Conservation (phyloP, 208 protist genomes). For the Crithidia sp. region DNA sequence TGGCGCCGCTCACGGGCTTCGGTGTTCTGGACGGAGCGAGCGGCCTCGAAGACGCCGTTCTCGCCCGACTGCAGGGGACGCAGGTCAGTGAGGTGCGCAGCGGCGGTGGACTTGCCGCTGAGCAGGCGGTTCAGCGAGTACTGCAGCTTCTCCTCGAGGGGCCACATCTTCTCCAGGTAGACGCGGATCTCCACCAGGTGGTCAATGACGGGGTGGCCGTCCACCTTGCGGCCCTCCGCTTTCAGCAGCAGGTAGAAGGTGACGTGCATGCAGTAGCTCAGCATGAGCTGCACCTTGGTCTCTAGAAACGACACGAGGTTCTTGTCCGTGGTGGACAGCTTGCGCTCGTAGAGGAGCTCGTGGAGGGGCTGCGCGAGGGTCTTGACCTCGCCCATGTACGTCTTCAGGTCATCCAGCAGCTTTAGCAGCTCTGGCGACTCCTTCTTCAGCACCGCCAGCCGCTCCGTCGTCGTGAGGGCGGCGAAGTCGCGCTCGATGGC, state of each 20-base stretch:
- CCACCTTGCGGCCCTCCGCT: constrained; percentile 90
- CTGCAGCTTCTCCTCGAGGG: constrained; percentile 95
- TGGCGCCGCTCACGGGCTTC: constrained; percentile 73
- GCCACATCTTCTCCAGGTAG: constrained; percentile 95
- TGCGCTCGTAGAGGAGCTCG: constrained; percentile 83
- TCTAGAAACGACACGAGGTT: constrained; percentile 90
- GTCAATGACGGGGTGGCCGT: constrained; percentile 94
- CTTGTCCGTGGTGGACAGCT: constrained; percentile 67
- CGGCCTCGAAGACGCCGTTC: constrained; percentile 36
- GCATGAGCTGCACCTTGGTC: constrained; percentile 94
- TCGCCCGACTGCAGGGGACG: constrained; percentile 62
- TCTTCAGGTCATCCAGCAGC: constrained; percentile 87
- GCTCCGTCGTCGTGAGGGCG: constrained; percentile 81
- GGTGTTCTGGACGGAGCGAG: constrained; percentile 36
- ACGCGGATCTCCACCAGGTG: constrained; percentile 93
- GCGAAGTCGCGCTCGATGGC: constrained; percentile 91
- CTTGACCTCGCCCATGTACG: constrained; percentile 88
- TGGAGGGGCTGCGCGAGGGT: constrained; percentile 80
- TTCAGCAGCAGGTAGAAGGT: constrained; percentile 95
- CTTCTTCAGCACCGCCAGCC: constrained; percentile 86
- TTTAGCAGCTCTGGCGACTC: constrained; percentile 93
- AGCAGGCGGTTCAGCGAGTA: constrained; percentile 96
- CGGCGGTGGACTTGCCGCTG: constrained; percentile 74
- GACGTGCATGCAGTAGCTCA: constrained; percentile 96
- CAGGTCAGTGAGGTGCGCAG: constrained; percentile 67